Percentiles rank a stretch among this genome's conserved stretches.
These are phyloP conservation scores for Rhizopus arrhizus DNA, from an alignment of 371 early-diverging fungal species.

Conservation along the genomic window DNA sequence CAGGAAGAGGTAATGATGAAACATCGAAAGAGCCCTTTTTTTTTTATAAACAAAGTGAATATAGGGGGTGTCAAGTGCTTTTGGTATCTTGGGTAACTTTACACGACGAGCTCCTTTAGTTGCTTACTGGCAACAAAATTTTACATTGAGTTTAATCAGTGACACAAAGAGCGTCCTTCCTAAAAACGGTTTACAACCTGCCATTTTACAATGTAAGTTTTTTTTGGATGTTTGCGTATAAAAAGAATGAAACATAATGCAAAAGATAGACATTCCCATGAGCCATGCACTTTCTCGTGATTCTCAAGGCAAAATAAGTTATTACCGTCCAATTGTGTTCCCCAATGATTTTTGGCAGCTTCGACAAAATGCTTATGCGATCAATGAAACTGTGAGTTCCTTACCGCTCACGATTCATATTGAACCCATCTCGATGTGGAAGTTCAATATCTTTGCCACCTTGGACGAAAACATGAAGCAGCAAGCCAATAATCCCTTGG, in stretches of 20 bases:
- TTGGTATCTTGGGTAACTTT: conserved; percentile 33
- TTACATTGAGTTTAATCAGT: conserved; percentile 72
- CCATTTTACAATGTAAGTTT: conserved; percentile 52
- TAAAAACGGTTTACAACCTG: conserved; percentile 55
- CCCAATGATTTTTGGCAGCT: conserved; percentile 91
- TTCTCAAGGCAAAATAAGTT: conserved; percentile 43
- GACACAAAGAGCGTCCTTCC: conserved; percentile 51
- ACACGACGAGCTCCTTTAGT: conserved; percentile 58
- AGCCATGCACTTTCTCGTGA: conserved; percentile 38
- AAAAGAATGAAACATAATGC: background rate
- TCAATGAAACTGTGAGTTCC: conserved; percentile 74
- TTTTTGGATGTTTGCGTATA: background rate
- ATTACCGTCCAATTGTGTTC: conserved; percentile 75
- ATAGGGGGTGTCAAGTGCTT: background rate
- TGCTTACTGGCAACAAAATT: conserved; percentile 86
- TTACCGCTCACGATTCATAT: conserved; percentile 72
- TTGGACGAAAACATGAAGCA: conserved; percentile 66
- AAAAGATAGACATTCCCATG: conserved; percentile 51
- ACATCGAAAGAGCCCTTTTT: background rate
- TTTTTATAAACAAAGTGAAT: background rate
- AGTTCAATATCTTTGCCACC: conserved; percentile 69
- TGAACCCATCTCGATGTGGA: conserved; percentile 74
- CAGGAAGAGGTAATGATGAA: background rate
- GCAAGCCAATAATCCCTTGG: conserved; percentile 68
- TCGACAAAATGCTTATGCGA: conserved; percentile 65